Evolutionary conservation across 148 eudicot species (phyloP).

Genomic region (Selenicereus undatus): DNA sequence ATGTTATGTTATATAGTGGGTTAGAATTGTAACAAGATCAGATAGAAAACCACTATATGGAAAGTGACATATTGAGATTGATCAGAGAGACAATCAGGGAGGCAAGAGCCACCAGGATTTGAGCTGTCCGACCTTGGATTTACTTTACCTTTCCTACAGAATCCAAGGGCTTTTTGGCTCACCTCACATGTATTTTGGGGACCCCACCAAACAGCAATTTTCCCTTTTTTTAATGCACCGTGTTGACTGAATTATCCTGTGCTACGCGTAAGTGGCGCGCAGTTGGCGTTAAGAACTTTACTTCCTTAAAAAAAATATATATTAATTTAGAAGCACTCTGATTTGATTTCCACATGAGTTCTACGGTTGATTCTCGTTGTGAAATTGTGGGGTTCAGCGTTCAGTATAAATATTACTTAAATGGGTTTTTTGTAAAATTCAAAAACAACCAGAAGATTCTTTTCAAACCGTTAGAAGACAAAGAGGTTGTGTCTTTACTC

Average conservation of each 20-base stretch:
- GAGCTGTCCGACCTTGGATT: not conserved
- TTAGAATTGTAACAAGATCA: not conserved
- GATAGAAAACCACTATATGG: not conserved
- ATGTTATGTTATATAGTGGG: not conserved
- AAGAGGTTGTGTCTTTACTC: not conserved
- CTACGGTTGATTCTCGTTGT: not conserved
- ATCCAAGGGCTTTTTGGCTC: conserved; percentile 4
- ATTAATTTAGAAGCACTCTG: not conserved
- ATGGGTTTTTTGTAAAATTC: not conserved
- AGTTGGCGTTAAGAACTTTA: not conserved
- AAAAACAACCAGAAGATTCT: not conserved
- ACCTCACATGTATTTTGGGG: not conserved
- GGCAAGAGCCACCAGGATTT: not conserved
- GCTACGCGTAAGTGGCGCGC: not conserved
- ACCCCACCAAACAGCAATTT: not conserved
- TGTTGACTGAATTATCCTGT: not conserved
- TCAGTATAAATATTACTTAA: not conserved
- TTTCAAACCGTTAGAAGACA: conserved; percentile 3
- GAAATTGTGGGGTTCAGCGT: not conserved
- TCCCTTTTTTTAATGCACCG: not conserved
- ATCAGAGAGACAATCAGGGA: not conserved
- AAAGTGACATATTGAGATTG: too few species aligned
- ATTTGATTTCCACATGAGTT: conserved; percentile 1
- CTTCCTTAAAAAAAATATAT: too few species aligned
- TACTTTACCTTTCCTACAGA: not conserved